Conservation (phyloP, 805 yeast species). For the Tetrapisispora taiwanensis region DNA sequence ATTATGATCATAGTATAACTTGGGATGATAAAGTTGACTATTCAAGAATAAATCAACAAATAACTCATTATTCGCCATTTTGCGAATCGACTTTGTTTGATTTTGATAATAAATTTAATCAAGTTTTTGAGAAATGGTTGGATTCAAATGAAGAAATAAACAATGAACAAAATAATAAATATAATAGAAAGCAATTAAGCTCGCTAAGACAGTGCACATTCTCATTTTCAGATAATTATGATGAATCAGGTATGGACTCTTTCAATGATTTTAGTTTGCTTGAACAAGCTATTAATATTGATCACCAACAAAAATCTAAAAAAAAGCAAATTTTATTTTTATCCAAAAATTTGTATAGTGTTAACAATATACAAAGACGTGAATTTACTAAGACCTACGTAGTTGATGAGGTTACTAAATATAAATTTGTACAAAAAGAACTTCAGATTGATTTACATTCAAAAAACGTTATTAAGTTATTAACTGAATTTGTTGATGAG, state of each 20-base stretch:
- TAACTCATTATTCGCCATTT: neutral
- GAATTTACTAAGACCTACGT: neutral
- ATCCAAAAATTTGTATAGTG: neutral
- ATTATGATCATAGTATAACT: neutral
- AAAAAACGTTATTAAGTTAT: conserved; percentile 10
- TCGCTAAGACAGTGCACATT: neutral
- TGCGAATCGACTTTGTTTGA: neutral
- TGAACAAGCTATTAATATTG: neutral
- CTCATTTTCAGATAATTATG: neutral
- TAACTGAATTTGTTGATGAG: conserved; percentile 2
- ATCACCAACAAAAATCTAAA: neutral
- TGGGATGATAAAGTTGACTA: neutral
- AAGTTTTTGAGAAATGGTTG: conserved; percentile 1
- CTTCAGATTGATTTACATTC: conserved; percentile 11
- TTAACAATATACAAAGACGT: neutral
- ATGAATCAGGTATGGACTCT: neutral
- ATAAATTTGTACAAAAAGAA: neutral
- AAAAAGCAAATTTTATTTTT: neutral
- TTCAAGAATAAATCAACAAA: neutral
- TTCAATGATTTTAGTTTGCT: too few species aligned
- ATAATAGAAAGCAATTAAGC: too few species aligned
- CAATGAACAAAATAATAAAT: neutral
- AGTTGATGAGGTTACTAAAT: neutral
- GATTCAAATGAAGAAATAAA: neutral
- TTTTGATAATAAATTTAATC: neutral